A percentile compares a stretch with the other conserved stretches of the same genome.
Conservation (phyloP, 208 protist genomes). For the Trichomonas vaginalis region DNA sequence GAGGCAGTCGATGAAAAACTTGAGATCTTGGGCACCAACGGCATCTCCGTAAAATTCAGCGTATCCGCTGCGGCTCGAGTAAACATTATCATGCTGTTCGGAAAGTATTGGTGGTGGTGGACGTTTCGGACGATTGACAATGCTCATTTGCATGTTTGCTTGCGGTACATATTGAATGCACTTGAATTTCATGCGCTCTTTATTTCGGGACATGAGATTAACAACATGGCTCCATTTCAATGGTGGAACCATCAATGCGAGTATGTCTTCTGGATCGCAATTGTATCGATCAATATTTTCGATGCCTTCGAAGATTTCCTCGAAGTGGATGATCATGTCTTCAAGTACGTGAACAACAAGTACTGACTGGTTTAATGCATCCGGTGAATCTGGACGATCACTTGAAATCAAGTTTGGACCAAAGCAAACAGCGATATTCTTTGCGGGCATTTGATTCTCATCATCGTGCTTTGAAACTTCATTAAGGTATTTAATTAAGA, state of each 20-base stretch:
- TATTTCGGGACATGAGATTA: background rate
- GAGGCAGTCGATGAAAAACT: background rate
- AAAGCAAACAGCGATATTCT: background rate
- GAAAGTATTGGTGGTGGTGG: background rate
- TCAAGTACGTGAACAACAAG: background rate
- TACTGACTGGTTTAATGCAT: background rate
- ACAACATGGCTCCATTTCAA: background rate
- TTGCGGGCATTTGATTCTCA: background rate
- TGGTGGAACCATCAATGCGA: background rate
- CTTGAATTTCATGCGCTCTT: background rate
- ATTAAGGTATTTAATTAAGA: background rate
- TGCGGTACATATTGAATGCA: background rate
- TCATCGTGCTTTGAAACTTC: background rate
- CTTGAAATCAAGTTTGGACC: background rate
- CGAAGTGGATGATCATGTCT: background rate
- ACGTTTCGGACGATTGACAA: background rate
- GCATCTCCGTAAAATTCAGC: background rate
- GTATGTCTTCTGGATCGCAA: background rate
- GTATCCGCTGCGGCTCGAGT: background rate
- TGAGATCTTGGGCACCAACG: background rate
- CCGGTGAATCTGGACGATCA: background rate
- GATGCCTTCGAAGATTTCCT: background rate
- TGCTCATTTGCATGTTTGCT: background rate
- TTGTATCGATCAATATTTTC: background rate
- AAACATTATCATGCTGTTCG: background rate